phyloP scores from a whole-genome alignment of 345 rosid species.

The Hibiscus syriacus region DNA sequence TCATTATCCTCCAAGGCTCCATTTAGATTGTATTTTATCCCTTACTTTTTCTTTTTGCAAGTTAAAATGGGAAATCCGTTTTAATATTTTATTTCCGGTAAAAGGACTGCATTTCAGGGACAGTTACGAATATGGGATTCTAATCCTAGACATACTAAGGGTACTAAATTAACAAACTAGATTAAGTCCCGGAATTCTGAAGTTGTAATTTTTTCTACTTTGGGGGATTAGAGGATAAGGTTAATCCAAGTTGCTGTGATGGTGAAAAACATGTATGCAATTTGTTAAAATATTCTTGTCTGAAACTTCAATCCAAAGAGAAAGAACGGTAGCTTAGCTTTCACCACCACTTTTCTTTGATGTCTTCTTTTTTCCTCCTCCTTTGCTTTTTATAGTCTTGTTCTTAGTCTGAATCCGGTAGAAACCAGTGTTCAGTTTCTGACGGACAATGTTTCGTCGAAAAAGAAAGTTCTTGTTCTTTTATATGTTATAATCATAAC shows the following conservation, averaged over 20 bases:
- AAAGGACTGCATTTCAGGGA: background rate
- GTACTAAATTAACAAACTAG: background rate
- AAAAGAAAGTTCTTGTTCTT: constrained; percentile 15
- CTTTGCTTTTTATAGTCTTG: background rate
- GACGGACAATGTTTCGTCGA: constrained; percentile 8
- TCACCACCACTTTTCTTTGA: background rate
- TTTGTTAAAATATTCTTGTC: constrained; percentile 36
- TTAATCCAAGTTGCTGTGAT: background rate
- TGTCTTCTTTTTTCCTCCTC: background rate
- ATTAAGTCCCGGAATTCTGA: background rate
- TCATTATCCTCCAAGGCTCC: background rate
- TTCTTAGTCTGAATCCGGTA: background rate
- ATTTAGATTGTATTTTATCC: no score
- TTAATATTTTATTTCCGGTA: no score
- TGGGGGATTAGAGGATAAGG: background rate
- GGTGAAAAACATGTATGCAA: constrained; percentile 9
- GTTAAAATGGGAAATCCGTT: no score
- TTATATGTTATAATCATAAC: background rate
- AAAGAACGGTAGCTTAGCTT: constrained; percentile 18
- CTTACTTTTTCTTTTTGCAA: no score
- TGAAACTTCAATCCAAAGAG: constrained; percentile 12
- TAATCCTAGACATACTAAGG: background rate
- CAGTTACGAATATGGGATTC: background rate
- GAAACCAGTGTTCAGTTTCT: constrained; percentile 23
- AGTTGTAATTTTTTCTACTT: background rate